A percentile compares a stretch with the other conserved stretches of the same genome.
These are phyloP conservation scores for Colletotrichum euphorbiae DNA, from an alignment of 2,329 filamentous ascomycete species.

Conservation along the genomic window DNA sequence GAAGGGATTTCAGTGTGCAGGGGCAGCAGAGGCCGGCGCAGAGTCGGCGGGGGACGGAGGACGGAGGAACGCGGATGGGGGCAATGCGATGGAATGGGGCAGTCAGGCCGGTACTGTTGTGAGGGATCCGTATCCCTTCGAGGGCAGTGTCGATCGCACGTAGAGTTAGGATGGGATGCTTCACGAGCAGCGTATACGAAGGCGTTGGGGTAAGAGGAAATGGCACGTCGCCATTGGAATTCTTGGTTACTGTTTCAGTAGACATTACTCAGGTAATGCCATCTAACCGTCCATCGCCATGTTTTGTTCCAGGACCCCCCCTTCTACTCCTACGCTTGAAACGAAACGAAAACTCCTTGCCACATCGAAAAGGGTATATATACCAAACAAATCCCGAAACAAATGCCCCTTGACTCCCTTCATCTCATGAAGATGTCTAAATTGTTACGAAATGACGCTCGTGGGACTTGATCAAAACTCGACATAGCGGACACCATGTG, in stretches of 20 bases:
- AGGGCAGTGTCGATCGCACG: conserved; percentile 17
- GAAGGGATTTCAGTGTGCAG: neutral
- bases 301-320: neutral
- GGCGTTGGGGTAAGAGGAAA: neutral
- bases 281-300: neutral
- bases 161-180: neutral
- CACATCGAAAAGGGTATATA: conserved; percentile 31
- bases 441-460: neutral
- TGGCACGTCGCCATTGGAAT: neutral
- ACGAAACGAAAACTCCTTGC: neutral
- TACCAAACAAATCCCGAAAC: conserved; percentile 25
- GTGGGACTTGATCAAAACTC: no score
- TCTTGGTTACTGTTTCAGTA: neutral
- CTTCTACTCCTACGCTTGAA: conserved; percentile 18
- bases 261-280: neutral
- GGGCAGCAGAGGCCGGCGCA: conserved; percentile 12
- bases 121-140: conserved; percentile 25
- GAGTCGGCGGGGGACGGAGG: conserved; percentile 1
- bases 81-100: conserved; percentile 8
- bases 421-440: conserved; percentile 3
- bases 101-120: conserved; percentile 25
- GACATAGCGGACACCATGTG: neutral
- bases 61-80: neutral
- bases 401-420: neutral
- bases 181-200: neutral